These are phyloP conservation scores for Botryotinia narcissicola DNA, from an alignment of 2,329 filamentous ascomycete species.

Conservation along the genomic window DNA sequence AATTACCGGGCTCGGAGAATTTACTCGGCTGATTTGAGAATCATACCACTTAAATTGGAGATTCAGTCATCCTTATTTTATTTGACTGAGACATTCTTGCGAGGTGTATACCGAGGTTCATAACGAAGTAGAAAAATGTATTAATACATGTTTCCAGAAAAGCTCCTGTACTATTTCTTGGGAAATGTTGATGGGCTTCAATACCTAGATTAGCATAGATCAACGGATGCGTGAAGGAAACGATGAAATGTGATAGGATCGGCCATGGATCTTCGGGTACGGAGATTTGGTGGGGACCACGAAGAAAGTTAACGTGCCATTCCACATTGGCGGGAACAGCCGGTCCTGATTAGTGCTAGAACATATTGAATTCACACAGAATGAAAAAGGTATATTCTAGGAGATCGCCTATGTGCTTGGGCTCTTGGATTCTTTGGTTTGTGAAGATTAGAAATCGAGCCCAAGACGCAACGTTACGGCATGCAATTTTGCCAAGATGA, in stretches of 20 bases:
- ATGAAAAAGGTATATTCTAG: background rate
- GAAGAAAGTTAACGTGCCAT: background rate
- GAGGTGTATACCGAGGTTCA: background rate
- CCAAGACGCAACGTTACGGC: background rate
- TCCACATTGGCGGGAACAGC: background rate
- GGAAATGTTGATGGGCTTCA: no score
- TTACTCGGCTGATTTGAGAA: background rate
- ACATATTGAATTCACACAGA: background rate
- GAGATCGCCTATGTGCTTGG: background rate
- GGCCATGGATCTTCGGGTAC: background rate
- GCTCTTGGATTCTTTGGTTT: background rate
- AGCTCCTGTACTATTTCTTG: background rate
- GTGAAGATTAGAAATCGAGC: background rate
- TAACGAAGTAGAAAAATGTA: background rate
- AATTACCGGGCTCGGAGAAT: background rate
- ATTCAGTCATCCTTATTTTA: background rate
- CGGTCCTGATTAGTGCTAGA: background rate
- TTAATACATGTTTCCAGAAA: background rate
- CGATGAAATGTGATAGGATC: background rate
- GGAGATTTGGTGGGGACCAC: conserved; percentile 1
- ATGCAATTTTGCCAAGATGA: background rate
- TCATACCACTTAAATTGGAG: conserved; percentile 3
- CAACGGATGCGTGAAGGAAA: background rate
- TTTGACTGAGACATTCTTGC: background rate
- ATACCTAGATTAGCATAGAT: background rate